Percentiles rank a stretch among this genome's conserved stretches.
These are phyloP conservation scores for Colletotrichum gigasporum DNA, from an alignment of 2,329 filamentous ascomycete species.

Conservation along the genomic window DNA sequence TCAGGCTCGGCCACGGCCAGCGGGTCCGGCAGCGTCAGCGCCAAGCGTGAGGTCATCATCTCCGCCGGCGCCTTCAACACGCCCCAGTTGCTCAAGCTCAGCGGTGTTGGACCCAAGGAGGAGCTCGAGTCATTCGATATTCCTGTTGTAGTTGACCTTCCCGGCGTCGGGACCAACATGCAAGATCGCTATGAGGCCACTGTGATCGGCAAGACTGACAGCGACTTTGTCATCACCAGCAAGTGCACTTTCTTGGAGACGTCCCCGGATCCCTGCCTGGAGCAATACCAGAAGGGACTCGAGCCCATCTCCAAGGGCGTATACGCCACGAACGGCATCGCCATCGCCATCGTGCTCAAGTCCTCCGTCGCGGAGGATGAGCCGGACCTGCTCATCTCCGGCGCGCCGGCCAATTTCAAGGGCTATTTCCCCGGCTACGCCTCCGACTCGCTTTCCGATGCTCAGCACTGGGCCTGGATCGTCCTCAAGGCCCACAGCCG, in stretches of 20 bases:
- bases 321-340: constrained; percentile 60
- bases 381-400: constrained; percentile 64
- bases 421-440: constrained; percentile 67
- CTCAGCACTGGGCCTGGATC: constrained; percentile 50
- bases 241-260: constrained; percentile 43
- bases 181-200: constrained; percentile 52
- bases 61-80: constrained; percentile 59
- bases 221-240: constrained; percentile 39
- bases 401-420: constrained; percentile 62
- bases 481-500: constrained; percentile 62
- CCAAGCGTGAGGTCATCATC: constrained; percentile 57
- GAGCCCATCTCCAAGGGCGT: constrained; percentile 40
- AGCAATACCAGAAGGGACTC: constrained; percentile 38
- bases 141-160: constrained; percentile 52
- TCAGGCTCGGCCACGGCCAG: constrained; percentile 34
- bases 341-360: constrained; percentile 53
- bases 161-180: constrained; percentile 61
- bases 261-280: constrained; percentile 47
- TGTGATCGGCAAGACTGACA: constrained; percentile 32
- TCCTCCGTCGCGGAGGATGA: constrained; percentile 49
- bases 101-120: constrained; percentile 55
- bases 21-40: constrained; percentile 9
- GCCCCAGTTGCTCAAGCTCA: constrained; percentile 61
- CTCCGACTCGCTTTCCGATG: constrained; percentile 50
- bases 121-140: constrained; percentile 56